Base-by-base conservation (phyloP, 495 filamentous ascomycete species). In the Thermochaetoides thermophila region DNA sequence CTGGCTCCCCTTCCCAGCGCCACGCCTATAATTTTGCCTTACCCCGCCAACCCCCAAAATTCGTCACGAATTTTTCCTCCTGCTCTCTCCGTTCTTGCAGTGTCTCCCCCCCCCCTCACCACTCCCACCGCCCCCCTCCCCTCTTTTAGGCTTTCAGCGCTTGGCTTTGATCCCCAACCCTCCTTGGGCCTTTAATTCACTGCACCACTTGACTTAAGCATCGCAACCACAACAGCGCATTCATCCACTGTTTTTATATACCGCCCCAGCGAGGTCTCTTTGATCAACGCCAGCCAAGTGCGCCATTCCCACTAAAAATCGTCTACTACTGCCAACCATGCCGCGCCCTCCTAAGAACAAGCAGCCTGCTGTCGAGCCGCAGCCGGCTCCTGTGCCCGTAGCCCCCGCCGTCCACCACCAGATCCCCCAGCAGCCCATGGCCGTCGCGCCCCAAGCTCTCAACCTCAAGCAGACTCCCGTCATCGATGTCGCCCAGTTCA, bases 401-500 rank as follows among this genome's bases (percentile, higher is more conserved):
- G 48, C 39, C 8, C 29, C 42, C 11, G 34, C 41, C 29, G n/a
- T n/a, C n/a, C n/a, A n/a, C n/a, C n/a, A n/a, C n/a, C n/a, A n/a
- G n/a, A n/a, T n/a, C n/a, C 43, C 35, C 26, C 27, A 25, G 26
- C 17, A 31, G 7, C 35, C 41, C 25, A 32, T n/a, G 10, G 28
- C 31, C 18, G 21, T 27, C 4, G 13, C 34, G 9, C 32, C 32
- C 21, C 20, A 17, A 0, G 29, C 35, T 2, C 30, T 30, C 27
- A 27, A 22, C 27, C 33, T 35, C 29, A 46, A 49, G 37, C 46
- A 51, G 23, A 51, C 47, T 21, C 54, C 50, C 18, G 58, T 59
- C 15, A 64, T 68, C 31, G 62, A 64, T 16, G 50, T 59, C 24
- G 60, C 61, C 13, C 56, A 64, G 26, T 68, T 68, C 34, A 53